Evolutionary conservation across 2,329 filamentous ascomycete species (phyloP).

Genomic region (Xylariomycetidae sp.): DNA sequence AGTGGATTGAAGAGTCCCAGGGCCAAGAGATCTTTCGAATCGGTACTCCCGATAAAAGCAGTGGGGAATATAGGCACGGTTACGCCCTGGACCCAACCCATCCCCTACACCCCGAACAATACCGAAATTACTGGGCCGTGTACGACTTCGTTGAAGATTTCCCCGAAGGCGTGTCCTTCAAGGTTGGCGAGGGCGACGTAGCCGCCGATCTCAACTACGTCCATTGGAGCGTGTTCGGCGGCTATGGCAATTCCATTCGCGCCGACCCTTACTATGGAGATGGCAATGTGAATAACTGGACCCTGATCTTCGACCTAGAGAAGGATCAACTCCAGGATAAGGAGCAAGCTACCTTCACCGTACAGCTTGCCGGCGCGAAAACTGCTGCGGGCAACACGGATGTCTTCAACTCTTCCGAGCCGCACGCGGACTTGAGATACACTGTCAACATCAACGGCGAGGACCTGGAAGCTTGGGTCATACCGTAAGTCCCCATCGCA

Average conservation of each 20-base stretch:
- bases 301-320: conserved; percentile 44
- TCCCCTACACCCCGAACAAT: conserved; percentile 39
- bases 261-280: conserved; percentile 34
- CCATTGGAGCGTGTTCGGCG: conserved; percentile 60
- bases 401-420: conserved; percentile 46
- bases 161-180: conserved; percentile 50
- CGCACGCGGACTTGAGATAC: conserved; percentile 47
- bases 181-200: conserved; percentile 47
- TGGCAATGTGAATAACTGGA: conserved; percentile 53
- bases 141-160: conserved; percentile 57
- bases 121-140: conserved; percentile 54
- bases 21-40: conserved; percentile 52
- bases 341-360: conserved; percentile 49
- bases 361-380: conserved; percentile 58
- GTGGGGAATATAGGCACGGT: conserved; percentile 56
- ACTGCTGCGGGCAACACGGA: conserved; percentile 53
- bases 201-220: conserved; percentile 54
- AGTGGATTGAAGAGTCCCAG: conserved; percentile 42
- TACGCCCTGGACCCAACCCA: conserved; percentile 34
- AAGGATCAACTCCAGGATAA: conserved; percentile 34
- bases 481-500: conserved; percentile 18
- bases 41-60: conserved; percentile 55
- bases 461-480: conserved; percentile 25
- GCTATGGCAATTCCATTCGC: conserved; percentile 42
- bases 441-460: conserved; percentile 33